phyloP scores from a whole-genome alignment of 2,329 filamentous ascomycete genomes.

The Lecanicillium sp. region DNA sequence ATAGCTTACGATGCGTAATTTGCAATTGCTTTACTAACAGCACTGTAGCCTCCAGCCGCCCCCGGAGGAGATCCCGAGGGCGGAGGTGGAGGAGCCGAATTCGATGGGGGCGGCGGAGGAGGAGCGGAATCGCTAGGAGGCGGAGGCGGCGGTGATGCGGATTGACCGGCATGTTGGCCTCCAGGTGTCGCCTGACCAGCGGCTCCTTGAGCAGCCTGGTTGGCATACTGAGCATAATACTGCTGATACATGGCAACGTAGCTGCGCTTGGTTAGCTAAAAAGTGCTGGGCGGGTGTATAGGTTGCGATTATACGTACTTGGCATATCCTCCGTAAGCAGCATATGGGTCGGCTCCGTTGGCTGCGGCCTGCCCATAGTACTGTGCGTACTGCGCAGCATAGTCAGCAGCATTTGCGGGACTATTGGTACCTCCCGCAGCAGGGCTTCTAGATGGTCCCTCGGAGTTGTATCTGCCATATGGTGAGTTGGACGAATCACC shows the following conservation, averaged over 20 bases:
- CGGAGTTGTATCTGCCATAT: slow-evolving; percentile 18
- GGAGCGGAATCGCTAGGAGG: slow-evolving; percentile 52
- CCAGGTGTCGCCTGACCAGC: slow-evolving; percentile 18
- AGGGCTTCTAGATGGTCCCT: slow-evolving; percentile 27
- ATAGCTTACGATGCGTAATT: background rate
- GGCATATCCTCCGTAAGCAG: slow-evolving; percentile 81
- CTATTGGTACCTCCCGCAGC: slow-evolving; percentile 17
- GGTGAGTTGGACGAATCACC: slow-evolving; percentile 19
- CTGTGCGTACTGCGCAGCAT: slow-evolving; percentile 73
- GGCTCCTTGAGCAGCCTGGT: slow-evolving; percentile 13
- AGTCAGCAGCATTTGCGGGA: slow-evolving; percentile 40
- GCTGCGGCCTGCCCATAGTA: slow-evolving; percentile 48
- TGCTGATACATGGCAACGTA: slow-evolving; percentile 68
- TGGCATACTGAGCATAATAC: slow-evolving; percentile 45
- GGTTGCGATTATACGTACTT: slow-evolving; percentile 40
- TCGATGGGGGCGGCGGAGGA: slow-evolving; percentile 52
- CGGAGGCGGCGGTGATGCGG: slow-evolving; percentile 47
- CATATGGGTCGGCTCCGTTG: slow-evolving; percentile 68
- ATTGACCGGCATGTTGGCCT: slow-evolving; percentile 25
- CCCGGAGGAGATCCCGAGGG: slow-evolving; percentile 46
- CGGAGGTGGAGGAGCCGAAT: slow-evolving; percentile 44
- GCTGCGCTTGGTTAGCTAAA: slow-evolving; percentile 23
- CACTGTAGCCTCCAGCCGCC: slow-evolving; percentile 45
- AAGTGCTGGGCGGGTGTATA: too few relatives aligned
- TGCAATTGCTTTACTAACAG: slow-evolving; percentile 39